Conservation (phyloP, 164 flowering plant genomes). For the Vitis rotundifolia region DNA sequence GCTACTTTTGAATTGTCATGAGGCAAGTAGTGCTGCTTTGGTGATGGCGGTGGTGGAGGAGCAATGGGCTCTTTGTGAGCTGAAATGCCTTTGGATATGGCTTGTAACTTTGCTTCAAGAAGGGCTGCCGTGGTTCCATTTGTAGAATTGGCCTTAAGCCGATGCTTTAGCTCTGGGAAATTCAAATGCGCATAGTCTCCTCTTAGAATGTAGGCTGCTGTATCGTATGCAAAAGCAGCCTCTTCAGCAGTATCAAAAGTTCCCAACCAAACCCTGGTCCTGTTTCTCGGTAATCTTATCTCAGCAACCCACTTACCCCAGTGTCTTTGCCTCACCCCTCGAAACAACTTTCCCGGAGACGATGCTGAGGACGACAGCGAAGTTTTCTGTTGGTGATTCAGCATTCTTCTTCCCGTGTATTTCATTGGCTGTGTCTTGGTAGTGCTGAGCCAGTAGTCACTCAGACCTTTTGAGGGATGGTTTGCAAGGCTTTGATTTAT, state of each 20-base stretch:
- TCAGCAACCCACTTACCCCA: conserved; percentile 99
- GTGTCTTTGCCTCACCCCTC: conserved; percentile 94
- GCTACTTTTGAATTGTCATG: background rate
- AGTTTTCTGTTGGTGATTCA: conserved; percentile 22
- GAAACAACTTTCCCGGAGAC: conserved; percentile 48
- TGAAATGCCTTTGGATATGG: conserved; percentile 33
- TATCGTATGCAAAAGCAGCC: conserved; percentile 86
- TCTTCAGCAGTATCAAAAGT: conserved; percentile 84
- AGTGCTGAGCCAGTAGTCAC: conserved; percentile 52
- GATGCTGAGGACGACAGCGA: conserved; percentile 6
- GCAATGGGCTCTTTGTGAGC: conserved; percentile 10
- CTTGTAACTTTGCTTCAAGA: conserved; percentile 70
- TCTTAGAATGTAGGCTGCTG: conserved; percentile 81
- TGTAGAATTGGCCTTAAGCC: conserved; percentile 46
- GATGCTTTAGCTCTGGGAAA: conserved; percentile 82
- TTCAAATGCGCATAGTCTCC: conserved; percentile 87
- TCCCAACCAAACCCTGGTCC: conserved; percentile 90
- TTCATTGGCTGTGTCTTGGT: conserved; percentile 70
- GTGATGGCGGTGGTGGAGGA: conserved; percentile 4
- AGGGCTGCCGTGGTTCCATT: conserved; percentile 56
- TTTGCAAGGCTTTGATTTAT: conserved; percentile 15
- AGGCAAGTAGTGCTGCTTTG: conserved; percentile 1
- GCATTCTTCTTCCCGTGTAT: conserved; percentile 29
- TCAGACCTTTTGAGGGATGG: conserved; percentile 17
- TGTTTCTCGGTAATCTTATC: conserved; percentile 78